Base-by-base conservation (phyloP, 768 basidiomycete genomes). In the Suillus brevipes region DNA sequence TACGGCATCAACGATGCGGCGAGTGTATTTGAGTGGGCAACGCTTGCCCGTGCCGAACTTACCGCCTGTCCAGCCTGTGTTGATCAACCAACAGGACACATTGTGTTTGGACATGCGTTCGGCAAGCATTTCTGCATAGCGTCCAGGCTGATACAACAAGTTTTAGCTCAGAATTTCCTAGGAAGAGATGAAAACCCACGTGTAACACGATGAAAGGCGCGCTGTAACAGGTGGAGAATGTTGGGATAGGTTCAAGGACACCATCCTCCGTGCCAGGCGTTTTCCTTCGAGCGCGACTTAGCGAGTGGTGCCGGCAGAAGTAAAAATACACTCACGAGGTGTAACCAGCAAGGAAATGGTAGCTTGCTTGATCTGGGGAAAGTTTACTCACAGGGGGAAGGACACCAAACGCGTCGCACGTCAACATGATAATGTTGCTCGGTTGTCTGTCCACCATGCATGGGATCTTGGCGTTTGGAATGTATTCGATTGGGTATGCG, bases 131-230 rank as follows among this genome's bases (percentile, higher is more conserved):
- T 90, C 85, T 49, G 97, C 97, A 78, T 99, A 99, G 67, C 95
- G 91, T 42, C 92, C 87, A 53, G 95, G 95, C 89, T 90, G 69
- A 42, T n/a, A 60, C 4, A 43, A 37, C 16, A 58, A 50, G 59
- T 3, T 42, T 73, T 65, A 66, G 55, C 20, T 10, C 12, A 43
- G 12, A 8, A 13, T 25, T 49, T 66, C 28, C 47, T 55, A 56
- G 9, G 20, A 20, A 14, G 7, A 25, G 52, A 43, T 9, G 40
- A 60, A 31, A 37, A 79, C 87, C 47, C 74, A 90, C 89, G 79
- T 97, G 97, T 63, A 97, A 92, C 70, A 98, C 90, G 76, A 99
- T 98, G 87, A 99, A 99, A n/a, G 97, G 97, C 49, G 96, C 95
- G 70, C 91, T 92, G 86, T 98, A 99, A 80, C 97, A 99, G 38